Conservation (phyloP, 2,329 filamentous ascomycete species). For the Microcyclosporella mali region DNA sequence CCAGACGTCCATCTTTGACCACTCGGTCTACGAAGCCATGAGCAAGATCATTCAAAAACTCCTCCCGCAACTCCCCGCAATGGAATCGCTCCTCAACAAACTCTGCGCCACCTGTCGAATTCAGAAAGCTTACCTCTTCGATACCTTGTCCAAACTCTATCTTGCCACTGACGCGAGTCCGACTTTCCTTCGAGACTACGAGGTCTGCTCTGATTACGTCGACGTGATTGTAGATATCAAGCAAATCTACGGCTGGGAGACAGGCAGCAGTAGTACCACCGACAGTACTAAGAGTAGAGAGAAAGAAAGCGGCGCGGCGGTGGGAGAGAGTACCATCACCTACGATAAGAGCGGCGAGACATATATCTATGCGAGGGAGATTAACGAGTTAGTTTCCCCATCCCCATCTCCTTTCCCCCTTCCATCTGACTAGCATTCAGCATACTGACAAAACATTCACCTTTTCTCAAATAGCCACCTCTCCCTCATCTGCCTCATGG, state of each 20-base stretch:
- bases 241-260: slow-evolving; percentile 79
- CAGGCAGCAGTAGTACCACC: too few relatives aligned
- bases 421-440: neutral
- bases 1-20: slow-evolving; percentile 95
- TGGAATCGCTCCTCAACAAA: slow-evolving; percentile 90
- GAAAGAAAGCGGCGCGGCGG: slow-evolving; percentile 5
- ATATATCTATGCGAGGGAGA: slow-evolving; percentile 59
- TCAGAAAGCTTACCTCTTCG: slow-evolving; percentile 96
- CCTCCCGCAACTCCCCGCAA: slow-evolving; percentile 83
- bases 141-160: slow-evolving; percentile 96
- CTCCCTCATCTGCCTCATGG: slow-evolving; percentile 79
- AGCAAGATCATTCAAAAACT: slow-evolving; percentile 98
- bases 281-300: slow-evolving; percentile 1
- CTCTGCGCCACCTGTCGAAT: slow-evolving; percentile 90
- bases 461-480: slow-evolving; percentile 54
- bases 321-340: too few relatives aligned
- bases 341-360: slow-evolving; percentile 53
- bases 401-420: slow-evolving; percentile 11
- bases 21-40: slow-evolving; percentile 97
- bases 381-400: slow-evolving; percentile 56
- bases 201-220: slow-evolving; percentile 97
- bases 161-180: slow-evolving; percentile 92
- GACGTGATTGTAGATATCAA: slow-evolving; percentile 97
- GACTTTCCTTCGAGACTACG: slow-evolving; percentile 91
- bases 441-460: too few relatives aligned